phyloP scores from a whole-genome alignment of 1,139 yeast species.

The Waltiozyma sp. region DNA sequence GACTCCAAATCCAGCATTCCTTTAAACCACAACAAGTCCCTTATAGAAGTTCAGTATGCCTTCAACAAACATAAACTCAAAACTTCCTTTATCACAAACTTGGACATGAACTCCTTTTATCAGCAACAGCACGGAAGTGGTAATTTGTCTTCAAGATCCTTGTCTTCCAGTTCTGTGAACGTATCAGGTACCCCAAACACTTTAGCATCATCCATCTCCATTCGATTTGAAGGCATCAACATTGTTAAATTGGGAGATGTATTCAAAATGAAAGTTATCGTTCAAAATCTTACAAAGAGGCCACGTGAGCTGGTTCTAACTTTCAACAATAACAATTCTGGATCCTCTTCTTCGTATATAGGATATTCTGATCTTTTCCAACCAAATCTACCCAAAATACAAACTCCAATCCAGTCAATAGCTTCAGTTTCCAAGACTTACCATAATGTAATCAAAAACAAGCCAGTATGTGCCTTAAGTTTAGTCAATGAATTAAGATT shows the following conservation, averaged over 20 bases:
- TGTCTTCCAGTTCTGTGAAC: background rate
- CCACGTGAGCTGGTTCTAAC: conserved; percentile 30
- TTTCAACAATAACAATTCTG: conserved; percentile 18
- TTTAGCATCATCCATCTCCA: conserved; percentile 36
- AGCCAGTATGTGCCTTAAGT: conserved; percentile 41
- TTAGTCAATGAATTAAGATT: conserved; percentile 46
- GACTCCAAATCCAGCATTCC: conserved; percentile 3
- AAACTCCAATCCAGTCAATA: conserved; percentile 12
- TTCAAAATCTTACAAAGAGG: conserved; percentile 45
- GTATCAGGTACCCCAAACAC: background rate
- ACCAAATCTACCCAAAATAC: conserved; percentile 21
- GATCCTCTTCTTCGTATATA: conserved; percentile 2
- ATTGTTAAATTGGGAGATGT: conserved; percentile 49
- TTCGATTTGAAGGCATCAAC: conserved; percentile 57
- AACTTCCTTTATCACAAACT: conserved; percentile 50
- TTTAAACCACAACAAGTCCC: conserved; percentile 5
- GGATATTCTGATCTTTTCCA: conserved; percentile 15
- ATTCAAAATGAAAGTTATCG: conserved; percentile 56
- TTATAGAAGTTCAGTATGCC: conserved; percentile 16
- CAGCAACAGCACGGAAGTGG: background rate
- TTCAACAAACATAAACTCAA: conserved; percentile 27
- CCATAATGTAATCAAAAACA: conserved; percentile 25
- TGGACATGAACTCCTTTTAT: conserved; percentile 34
- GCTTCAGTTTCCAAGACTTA: conserved; percentile 23
- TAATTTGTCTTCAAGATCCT: background rate